Evolutionary conservation across 176 grass and related monocot genomes (phyloP), one percentile per base, ranked within the genome.

Genomic region (Oryza glaberrima): DNA sequence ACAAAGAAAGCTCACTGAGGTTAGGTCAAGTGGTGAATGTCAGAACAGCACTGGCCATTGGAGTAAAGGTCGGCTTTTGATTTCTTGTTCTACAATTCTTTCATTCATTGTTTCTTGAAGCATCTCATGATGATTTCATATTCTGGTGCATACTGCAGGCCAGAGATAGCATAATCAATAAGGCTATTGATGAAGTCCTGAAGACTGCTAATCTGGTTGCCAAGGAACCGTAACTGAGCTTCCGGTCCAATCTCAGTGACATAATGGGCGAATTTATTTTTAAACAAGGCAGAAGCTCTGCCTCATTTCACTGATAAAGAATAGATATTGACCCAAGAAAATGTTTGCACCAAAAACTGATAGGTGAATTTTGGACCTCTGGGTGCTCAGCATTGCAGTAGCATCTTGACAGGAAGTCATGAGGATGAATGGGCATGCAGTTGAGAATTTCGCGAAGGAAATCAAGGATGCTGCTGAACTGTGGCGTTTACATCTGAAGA

Each of bases 1-100:
- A 92, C 48, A 98, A 94, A 75, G 86, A 76, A 86, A 81, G 93
- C 78, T 95, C 96, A 26, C 48, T 98, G 71, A 98, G 91, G 77
- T 84, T 98, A 81, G 96, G 96, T 65, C 82, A 95, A 67, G 75
- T 98, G 69, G 87, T 88, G 58, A 94, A 93, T 65, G 47, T 95
- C 64, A 88, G 82, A 81, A 94, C 96, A 44, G 91, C 96, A 12
- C 85, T 95, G 9, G 96, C 96, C 22, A 90, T 98, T 67, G 93
- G 93, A 65, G 83, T 97, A 89, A 97, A 97, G 92, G 92, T 94
- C 2, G 23, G 19, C 14, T 83, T 78, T 82, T 82, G 20, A 73
- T 77, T 38, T 86, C 5, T 86, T 54, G 16, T 30, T 73, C 68
- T 26, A 0, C 10, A 25, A n/a, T 69, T 16, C 9, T 1, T n/a